These are phyloP conservation scores for Ailanthus altissimus DNA, from an alignment of 345 rosid species.

Conservation along the genomic window DNA sequence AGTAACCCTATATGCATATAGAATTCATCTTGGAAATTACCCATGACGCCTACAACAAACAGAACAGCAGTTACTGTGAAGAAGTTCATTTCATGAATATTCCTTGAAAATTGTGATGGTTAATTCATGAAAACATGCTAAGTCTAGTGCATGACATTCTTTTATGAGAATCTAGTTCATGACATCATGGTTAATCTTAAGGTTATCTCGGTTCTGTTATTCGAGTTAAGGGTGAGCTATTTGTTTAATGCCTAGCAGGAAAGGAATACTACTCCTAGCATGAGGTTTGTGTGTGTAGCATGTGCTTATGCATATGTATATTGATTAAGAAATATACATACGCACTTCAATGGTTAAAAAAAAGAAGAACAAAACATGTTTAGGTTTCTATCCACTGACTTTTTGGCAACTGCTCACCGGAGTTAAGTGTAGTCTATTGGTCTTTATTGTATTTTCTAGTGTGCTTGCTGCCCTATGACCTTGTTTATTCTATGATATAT, in stretches of 20 bases:
- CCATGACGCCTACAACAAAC: background rate
- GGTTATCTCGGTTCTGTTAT: background rate
- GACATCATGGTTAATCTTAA: background rate
- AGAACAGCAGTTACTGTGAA: background rate
- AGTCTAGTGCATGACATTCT: background rate
- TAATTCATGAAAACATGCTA: background rate
- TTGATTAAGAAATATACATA: background rate
- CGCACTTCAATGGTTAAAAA: background rate
- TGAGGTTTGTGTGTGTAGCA: background rate
- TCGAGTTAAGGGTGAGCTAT: background rate
- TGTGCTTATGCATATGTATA: background rate
- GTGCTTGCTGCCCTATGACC: background rate
- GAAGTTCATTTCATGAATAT: background rate
- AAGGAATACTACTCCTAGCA: background rate
- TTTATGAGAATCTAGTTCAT: background rate
- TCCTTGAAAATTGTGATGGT: background rate
- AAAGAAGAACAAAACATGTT: no score
- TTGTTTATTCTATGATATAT: background rate
- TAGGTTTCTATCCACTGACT: background rate
- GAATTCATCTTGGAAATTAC: background rate
- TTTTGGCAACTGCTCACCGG: background rate
- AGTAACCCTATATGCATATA: constrained; percentile 27
- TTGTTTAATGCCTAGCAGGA: background rate
- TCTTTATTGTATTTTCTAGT: background rate
- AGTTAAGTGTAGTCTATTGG: background rate